Base-by-base conservation (phyloP, 768 basidiomycete genomes). In the Mycena rebaudengoi region DNA sequence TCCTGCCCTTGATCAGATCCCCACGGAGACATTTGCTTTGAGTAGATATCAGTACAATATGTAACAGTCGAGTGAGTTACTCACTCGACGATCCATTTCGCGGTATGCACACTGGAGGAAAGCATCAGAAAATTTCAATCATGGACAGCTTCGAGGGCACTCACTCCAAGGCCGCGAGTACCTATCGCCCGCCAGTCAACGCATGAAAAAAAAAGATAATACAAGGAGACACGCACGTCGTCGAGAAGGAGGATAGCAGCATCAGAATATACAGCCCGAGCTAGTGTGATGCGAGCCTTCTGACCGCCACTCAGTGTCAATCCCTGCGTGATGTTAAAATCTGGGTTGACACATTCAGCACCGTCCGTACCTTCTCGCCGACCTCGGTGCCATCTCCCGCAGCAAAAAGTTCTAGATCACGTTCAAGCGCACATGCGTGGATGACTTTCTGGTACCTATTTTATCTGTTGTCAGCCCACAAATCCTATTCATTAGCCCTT, bases 371-470 rank as follows among this genome's bases (percentile, higher is more conserved):
- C 68, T 88, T 89, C 71, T 92, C 90, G 8, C 90, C 89, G 25
- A 91, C 86, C 75, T 92, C 90, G 0, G 90, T 90, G 37, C 79
- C 68, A 70, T 91, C 91, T 0, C 89, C 88, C 23, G 88, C 88
- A 14, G 89, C 78, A 35, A 94, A 85, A 56, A 92, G 76, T 37
- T 87, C 83, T 5, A 95, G 75, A 71, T 96, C 94, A 7, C 85
- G 82, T 64, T 91, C 89, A 37, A 96, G 79, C 60, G 86, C 91
- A 20, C 92, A 88, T 72, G 94, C 92, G 18, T 84, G 75, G 35
- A 97, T 75, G 2, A 91, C 92, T 71, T 88, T 86, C 81, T 88
- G 88, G 73, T 96, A 96, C n/a, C n/a, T n/a, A n/a, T n/a, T n/a
- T n/a, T n/a, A n/a, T n/a, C n/a, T n/a, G n/a, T n/a, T n/a, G n/a